Percentiles rank a stretch among this genome's conserved stretches.
Evolutionary conservation across 345 rosid species (phyloP).

Genomic region (Lagerstroemia speciosa): DNA sequence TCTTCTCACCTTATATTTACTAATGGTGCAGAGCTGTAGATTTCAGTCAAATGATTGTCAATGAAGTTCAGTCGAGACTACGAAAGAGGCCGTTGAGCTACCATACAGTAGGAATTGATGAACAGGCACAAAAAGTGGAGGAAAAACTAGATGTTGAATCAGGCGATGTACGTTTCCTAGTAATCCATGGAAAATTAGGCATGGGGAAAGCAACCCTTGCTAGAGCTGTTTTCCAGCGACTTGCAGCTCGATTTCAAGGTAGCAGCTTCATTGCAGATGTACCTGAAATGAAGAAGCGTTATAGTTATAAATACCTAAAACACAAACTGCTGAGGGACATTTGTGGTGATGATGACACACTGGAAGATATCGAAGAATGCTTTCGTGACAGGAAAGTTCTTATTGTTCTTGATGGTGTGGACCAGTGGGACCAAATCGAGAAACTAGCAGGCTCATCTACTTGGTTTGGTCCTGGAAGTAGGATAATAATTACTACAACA

Average conservation of each 20-base stretch:
- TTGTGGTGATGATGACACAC: background rate
- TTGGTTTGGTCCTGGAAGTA: conserved; percentile 1
- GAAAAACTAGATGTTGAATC: background rate
- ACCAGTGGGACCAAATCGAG: background rate
- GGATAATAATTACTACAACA: background rate
- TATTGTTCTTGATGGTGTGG: too few species aligned
- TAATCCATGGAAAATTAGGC: background rate
- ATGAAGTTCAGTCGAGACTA: background rate
- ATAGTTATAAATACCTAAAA: background rate
- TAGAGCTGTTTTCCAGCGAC: background rate
- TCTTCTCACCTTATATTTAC: background rate
- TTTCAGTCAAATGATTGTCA: background rate
- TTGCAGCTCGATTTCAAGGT: background rate
- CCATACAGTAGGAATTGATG: background rate
- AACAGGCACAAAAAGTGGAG: background rate
- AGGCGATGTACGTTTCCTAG: background rate
- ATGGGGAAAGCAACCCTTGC: background rate
- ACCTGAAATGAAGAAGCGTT: background rate
- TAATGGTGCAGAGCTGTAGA: background rate
- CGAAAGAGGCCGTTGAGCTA: background rate
- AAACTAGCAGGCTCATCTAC: background rate
- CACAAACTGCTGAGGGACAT: background rate
- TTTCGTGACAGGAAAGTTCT: background rate
- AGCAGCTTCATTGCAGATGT: background rate
- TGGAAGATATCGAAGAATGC: background rate